These are phyloP conservation scores for Rhodotorula mucilaginosa DNA, from an alignment of 1,284 basidiomycete species.

Conservation along the genomic window DNA sequence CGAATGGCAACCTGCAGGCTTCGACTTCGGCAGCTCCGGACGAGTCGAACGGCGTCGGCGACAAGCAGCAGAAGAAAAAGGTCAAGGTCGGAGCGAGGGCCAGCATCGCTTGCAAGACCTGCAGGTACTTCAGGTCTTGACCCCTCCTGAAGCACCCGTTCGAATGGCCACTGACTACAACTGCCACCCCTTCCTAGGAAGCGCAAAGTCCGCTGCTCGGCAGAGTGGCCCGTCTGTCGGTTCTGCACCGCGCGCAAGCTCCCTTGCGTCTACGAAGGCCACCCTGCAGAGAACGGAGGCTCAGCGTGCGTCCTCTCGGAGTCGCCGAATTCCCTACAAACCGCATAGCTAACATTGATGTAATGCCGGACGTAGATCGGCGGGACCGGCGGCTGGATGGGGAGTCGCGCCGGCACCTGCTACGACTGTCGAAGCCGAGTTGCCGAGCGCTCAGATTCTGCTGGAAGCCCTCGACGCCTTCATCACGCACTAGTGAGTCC, in stretches of 20 bases:
- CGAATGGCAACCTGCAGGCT: neutral
- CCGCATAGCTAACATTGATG: neutral
- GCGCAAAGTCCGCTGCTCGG: slow-evolving; percentile 40
- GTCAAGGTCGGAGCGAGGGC: slow-evolving; percentile 37
- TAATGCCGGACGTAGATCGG: neutral
- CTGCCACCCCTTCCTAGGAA: slow-evolving; percentile 20
- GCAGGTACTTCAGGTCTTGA: slow-evolving; percentile 21
- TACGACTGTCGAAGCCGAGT: slow-evolving; percentile 13
- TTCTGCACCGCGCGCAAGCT: slow-evolving; percentile 35
- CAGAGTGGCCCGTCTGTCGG: slow-evolving; percentile 38
- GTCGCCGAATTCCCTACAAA: neutral
- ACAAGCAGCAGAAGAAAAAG: slow-evolving; percentile 28
- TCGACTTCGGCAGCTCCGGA: neutral
- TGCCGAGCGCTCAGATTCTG: slow-evolving; percentile 19
- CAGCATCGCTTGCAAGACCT: slow-evolving; percentile 35
- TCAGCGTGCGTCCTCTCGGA: slow-evolving; percentile 1
- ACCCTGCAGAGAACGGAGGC: slow-evolving; percentile 34
- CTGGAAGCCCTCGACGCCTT: slow-evolving; percentile 32
- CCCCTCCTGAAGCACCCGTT: too few relatives aligned
- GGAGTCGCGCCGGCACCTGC: neutral
- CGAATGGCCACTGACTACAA: neutral
- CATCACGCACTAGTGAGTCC: slow-evolving; percentile 33
- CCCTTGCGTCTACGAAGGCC: slow-evolving; percentile 38
- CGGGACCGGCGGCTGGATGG: neutral
- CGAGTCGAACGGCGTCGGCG: neutral